Base-by-base conservation (phyloP, 495 filamentous ascomycete genomes). In the Thozetella sp. region DNA sequence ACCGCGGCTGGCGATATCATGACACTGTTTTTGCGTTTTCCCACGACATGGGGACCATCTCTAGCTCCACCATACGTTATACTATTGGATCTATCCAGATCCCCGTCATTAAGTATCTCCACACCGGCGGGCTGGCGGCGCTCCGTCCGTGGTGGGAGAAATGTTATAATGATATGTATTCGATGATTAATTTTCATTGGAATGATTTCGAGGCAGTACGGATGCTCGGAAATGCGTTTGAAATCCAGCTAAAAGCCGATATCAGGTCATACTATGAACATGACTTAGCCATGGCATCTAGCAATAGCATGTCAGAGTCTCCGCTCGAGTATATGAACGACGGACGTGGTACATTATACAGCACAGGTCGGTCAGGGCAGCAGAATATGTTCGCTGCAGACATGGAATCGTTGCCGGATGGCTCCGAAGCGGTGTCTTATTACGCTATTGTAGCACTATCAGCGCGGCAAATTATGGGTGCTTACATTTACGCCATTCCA, bases 21-120 rank as follows among this genome's bases (percentile, higher is more conserved):
- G 87, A 92, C 66, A 91, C 91, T 0, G 87, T 93, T 22, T 93
- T 96, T 75, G 91, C 91, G 0, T 96, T 94, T 71, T 86, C 88
- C 9, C 66, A 67, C 19, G 53, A 55, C 1, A 56, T 63, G 10
- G 11, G 20, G 22, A 45, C 23, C 22, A 54, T 58, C 48, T 55
- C 63, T 34, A 55, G 67, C 43, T 72, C 76, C 50, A 89, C 84
- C 59, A 83, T 88, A 20, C 77, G 88, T 6, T 96, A 93, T 66
- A 95, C 90, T 10, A 81, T 96, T 55, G 88, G 89, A 24, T 83
- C 92, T 45, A 85, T 88, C 43, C 92, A 96, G 63, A 80, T 90
- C 51, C 90, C 91, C 0, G 88, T 94, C 19, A 83, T 88, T 1
- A 91, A 93, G 59, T 96, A 86, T 76, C 89, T 92, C 24, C 83